These are phyloP conservation scores for Pleurotus djamor DNA, from an alignment of 768 basidiomycete genomes.

Conservation along the genomic window DNA sequence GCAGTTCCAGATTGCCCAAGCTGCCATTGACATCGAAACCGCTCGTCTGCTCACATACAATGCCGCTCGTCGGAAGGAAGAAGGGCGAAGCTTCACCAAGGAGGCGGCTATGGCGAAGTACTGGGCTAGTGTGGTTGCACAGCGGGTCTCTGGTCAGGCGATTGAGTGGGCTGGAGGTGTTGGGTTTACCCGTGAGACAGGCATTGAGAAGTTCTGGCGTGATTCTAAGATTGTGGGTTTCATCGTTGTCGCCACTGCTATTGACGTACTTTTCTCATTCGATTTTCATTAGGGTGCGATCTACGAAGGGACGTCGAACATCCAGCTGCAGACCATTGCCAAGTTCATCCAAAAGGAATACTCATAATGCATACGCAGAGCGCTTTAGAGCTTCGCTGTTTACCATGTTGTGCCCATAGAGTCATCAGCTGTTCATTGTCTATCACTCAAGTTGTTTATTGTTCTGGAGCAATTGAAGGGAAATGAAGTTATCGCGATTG, in stretches of 20 bases:
- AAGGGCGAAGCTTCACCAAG: conserved; percentile 81
- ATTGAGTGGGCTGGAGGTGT: conserved; percentile 97
- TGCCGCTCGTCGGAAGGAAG: conserved; percentile 92
- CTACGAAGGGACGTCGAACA: conserved; percentile 97
- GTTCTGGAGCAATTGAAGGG: too few species aligned
- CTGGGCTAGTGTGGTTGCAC: conserved; percentile 86
- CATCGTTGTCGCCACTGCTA: background rate
- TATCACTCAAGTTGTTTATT: too few species aligned
- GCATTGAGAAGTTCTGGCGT: conserved; percentile 95
- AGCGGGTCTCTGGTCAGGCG: conserved; percentile 81
- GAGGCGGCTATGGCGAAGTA: conserved; percentile 99
- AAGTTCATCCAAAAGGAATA: conserved; percentile 88
- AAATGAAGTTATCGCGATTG: too few species aligned
- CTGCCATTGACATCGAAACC: conserved; percentile 86
- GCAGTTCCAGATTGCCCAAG: conserved; percentile 91
- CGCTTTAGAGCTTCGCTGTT: background rate
- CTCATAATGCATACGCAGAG: conserved; percentile 34
- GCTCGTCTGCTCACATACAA: conserved; percentile 95
- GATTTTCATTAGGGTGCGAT: conserved; percentile 66
- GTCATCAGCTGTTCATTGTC: too few species aligned
- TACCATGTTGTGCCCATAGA: too few species aligned
- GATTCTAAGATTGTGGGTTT: conserved; percentile 91
- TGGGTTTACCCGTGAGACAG: conserved; percentile 91
- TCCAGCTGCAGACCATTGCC: conserved; percentile 95
- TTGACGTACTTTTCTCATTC: background rate